Evolutionary conservation across 495 filamentous ascomycete species (phyloP), one percentile per base, ranked within the genome.

Genomic region (Penicillium atrosanguineum): DNA sequence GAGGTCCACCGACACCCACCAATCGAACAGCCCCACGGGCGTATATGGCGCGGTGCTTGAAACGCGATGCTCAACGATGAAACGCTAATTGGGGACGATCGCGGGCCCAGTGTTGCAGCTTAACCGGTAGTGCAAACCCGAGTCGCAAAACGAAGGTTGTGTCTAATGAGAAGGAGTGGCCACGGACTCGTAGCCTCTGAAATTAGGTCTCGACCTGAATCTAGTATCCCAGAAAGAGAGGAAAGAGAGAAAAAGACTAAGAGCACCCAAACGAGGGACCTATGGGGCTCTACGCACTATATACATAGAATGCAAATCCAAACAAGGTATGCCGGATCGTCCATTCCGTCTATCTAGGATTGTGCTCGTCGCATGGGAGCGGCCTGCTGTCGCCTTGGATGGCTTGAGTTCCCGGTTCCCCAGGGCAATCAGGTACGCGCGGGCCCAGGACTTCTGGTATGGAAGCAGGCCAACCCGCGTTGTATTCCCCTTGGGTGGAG

Each of bases 51-150:
- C 15, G 48, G 57, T 25, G 53, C 48, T 59, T 73, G 70, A 73
- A 73, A 73, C 70, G 56, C 37, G 48, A 57, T 56, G 44, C 38
- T 57, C 58, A 45, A 53, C 50, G 61, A 55, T 73, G 70, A 72
- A 73, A 72, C 70, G 48, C 61, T 58, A 29, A 46, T 52, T 42
- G 53, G 53, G 45, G 55, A 26, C 34, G 55, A 63, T 62, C 63
- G 31, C 37, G 48, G 28, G 47, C 43, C 52, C 43, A 54, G 43
- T 55, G 55, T 61, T 58, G 61, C 63, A 67, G 55, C 47, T 61
- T 59, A 21, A 51, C 46, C 28, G 45, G 46, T 37, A 15, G 15
- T 46, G 38, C 16, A 40, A 16, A 5, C 29, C n/a, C 18, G 18
- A n/a, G 44, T 52, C 41, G 16, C 29, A 36, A 38, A 42, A 29